Percentiles rank a stretch among this genome's conserved stretches.
Evolutionary conservation across 352 stramenopile genomes (phyloP).

Genomic region (Globisporangium takayamanum): DNA sequence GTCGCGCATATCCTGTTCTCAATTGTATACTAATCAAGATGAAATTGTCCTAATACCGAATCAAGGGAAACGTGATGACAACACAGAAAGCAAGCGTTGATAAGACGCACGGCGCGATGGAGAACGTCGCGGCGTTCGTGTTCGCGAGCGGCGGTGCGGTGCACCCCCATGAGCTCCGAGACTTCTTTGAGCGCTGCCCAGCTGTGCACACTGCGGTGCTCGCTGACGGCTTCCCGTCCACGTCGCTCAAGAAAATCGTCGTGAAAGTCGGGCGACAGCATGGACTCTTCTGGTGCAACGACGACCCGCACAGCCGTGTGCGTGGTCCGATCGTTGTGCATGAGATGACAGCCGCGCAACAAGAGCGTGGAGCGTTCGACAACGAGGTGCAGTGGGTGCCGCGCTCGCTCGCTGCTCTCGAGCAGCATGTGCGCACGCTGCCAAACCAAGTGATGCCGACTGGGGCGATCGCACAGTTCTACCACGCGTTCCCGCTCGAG

Average conservation of each 20-base stretch:
- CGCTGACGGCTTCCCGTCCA: not conserved
- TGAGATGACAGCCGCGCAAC: conserved; percentile 2
- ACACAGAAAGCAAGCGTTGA: too few relatives aligned
- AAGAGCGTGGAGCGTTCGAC: not conserved
- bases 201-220: conserved; percentile 1
- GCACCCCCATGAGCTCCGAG: conserved; percentile 6
- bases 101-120: conserved; percentile 1
- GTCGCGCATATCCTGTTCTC: too few relatives aligned
- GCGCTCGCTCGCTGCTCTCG: conserved; percentile 2
- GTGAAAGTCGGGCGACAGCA: not conserved
- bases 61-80: too few relatives aligned
- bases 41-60: too few relatives aligned
- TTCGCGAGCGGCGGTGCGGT: conserved; percentile 13
- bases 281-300: conserved; percentile 8
- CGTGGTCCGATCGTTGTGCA: conserved; percentile 1
- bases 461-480: conserved; percentile 6
- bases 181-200: conserved; percentile 14
- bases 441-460: not conserved
- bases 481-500: conserved; percentile 6
- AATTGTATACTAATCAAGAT: too few relatives aligned
- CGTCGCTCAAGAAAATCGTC: conserved; percentile 10
- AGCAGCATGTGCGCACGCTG: conserved; percentile 1
- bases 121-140: conserved; percentile 8
- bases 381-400: conserved; percentile 6
- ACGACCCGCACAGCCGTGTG: conserved; percentile 1